phyloP scores from a whole-genome alignment of 2,329 filamentous ascomycete genomes.

The Trichoderma cornu-damae region DNA sequence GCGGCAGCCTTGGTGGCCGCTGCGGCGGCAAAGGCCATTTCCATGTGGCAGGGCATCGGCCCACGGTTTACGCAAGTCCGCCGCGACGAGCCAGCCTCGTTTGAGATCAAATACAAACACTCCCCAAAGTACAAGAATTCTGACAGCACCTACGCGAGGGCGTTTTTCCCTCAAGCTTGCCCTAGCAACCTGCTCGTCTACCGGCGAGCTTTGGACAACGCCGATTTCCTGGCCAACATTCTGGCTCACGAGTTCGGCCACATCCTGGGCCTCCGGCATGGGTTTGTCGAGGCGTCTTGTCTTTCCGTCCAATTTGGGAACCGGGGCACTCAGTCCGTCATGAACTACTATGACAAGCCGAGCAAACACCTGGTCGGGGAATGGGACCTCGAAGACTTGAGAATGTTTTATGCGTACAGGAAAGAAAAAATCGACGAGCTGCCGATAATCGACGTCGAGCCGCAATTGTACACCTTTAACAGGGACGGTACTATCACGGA shows the following conservation, averaged over 20 bases:
- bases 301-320: neutral
- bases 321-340: neutral
- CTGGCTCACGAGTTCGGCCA: neutral
- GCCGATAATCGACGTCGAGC: neutral
- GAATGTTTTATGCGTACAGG: neutral
- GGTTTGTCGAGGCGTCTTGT: neutral
- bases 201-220: neutral
- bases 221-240: neutral
- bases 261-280: neutral
- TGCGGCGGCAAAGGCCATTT: neutral
- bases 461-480: neutral
- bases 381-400: neutral
- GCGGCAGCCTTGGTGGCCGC: neutral
- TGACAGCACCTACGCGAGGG: neutral
- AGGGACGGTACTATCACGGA: no score
- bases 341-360: neutral
- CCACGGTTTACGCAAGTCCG: neutral
- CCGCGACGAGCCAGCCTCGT: neutral
- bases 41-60: neutral
- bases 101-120: neutral
- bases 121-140: neutral
- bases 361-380: neutral
- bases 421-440: neutral
- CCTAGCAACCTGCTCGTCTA: neutral
- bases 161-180: fast-evolving